phyloP scores from a whole-genome alignment of 169 alveolate species.

The Cystoisospora suis region DNA sequence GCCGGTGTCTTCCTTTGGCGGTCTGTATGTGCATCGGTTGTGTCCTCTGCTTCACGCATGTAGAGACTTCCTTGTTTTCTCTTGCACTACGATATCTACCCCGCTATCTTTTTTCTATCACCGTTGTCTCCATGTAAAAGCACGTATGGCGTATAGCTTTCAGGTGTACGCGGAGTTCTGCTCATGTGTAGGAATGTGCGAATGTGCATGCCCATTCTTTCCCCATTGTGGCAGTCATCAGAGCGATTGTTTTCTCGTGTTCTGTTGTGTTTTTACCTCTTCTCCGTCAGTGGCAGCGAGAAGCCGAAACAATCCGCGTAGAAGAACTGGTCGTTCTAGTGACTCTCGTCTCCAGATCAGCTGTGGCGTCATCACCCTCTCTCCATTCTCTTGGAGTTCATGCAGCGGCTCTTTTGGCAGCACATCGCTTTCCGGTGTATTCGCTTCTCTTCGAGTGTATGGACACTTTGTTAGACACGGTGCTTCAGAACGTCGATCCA shows the following conservation, averaged over 20 bases:
- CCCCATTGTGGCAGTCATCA: not conserved
- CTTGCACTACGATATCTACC: no score
- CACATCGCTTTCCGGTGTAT: conserved; percentile 41
- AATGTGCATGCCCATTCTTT: not conserved
- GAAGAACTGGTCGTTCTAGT: conserved; percentile 34
- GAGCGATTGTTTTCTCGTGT: not conserved
- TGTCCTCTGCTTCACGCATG: no score
- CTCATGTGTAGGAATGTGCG: not conserved
- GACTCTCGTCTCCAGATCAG: conserved; percentile 14
- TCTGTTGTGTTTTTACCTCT: not conserved
- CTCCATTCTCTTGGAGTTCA: conserved; percentile 24
- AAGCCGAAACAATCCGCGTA: conserved; percentile 7
- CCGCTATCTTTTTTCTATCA: no score
- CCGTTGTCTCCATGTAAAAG: no score
- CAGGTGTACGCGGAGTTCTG: not conserved
- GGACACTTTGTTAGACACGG: conserved; percentile 20
- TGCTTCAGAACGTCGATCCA: not conserved
- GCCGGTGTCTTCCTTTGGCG: no score
- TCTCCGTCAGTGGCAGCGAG: conserved; percentile 32
- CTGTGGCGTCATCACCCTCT: not conserved
- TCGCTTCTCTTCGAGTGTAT: conserved; percentile 49
- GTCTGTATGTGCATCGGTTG: no score
- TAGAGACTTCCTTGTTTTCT: no score
- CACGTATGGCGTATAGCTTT: no score
- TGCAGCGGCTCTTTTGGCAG: conserved; percentile 29